Evolutionary conservation across 2,329 filamentous ascomycete genomes (phyloP).

Genomic region (Penicillium concentricum): DNA sequence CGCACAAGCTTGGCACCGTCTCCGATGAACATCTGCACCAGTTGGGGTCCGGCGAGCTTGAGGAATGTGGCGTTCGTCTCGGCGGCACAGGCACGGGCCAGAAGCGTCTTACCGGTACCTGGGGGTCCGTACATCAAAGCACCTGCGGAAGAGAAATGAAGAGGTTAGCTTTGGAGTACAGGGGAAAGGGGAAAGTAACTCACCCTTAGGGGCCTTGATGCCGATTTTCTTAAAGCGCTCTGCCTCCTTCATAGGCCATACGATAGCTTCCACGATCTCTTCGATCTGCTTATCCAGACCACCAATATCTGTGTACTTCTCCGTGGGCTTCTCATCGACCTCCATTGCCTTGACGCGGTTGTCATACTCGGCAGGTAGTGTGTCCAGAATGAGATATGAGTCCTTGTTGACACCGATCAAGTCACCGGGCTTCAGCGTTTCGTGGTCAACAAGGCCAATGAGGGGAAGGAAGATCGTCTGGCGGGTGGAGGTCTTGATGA

Average conservation of each 20-base stretch:
- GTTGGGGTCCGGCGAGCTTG: conserved; percentile 93
- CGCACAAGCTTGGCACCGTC: conserved; percentile 97
- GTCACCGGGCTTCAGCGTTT: conserved; percentile 91
- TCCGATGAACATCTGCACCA: conserved; percentile 99
- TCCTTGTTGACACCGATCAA: conserved; percentile 99
- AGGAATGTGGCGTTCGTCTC: conserved; percentile 98
- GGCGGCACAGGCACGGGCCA: conserved; percentile 92
- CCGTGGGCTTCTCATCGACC: conserved; percentile 98
- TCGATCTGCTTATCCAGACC: conserved; percentile 98
- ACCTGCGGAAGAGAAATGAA: conserved; percentile 53
- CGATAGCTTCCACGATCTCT: conserved; percentile 95
- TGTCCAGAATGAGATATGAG: conserved; percentile 95
- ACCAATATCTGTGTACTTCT: conserved; percentile 98
- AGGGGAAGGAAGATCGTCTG: conserved; percentile 98
- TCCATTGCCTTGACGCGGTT: conserved; percentile 99
- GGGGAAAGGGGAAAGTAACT: conserved; percentile 20
- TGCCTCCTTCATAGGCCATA: conserved; percentile 99
- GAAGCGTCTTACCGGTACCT: conserved; percentile 52
- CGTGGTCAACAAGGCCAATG: conserved; percentile 93
- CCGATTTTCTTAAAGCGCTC: conserved; percentile 99
- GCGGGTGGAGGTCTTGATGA: conserved; percentile 98
- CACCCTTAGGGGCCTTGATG: conserved; percentile 99
- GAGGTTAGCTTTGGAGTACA: conserved; percentile 10
- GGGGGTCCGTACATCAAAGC: conserved; percentile 89
- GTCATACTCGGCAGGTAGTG: conserved; percentile 94